phyloP scores from a whole-genome alignment of 1,284 basidiomycete genomes.

The Chalciporus piperatoides region DNA sequence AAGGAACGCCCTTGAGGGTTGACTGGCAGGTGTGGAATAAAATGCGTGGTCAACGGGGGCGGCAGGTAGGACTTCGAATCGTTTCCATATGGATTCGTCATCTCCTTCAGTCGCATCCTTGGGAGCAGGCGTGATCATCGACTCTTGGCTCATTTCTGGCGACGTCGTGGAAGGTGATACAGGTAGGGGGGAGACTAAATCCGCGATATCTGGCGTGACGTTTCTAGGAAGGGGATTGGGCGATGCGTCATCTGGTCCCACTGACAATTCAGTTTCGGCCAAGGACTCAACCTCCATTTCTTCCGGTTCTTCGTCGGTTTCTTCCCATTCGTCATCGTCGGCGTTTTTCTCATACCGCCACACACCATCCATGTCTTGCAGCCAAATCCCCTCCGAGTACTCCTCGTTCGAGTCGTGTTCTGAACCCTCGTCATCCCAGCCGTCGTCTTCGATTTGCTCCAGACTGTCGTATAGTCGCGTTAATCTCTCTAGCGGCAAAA shows the following conservation, averaged over 20 bases:
- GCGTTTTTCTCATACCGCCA: constrained; percentile 44
- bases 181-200: constrained; percentile 27
- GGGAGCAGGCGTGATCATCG: constrained; percentile 27
- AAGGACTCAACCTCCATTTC: constrained; percentile 31
- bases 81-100: constrained; percentile 55
- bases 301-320: constrained; percentile 30
- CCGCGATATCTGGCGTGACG: constrained; percentile 20
- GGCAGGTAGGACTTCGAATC: constrained; percentile 72
- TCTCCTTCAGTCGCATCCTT: constrained; percentile 25
- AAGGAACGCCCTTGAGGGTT: constrained; percentile 71
- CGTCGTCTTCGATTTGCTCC: constrained; percentile 71
- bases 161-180: constrained; percentile 30
- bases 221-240: constrained; percentile 15
- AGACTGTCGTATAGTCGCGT: constrained; percentile 71
- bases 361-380: constrained; percentile 48
- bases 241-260: constrained; percentile 19
- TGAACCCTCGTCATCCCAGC: constrained; percentile 54
- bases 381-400: constrained; percentile 49
- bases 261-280: constrained; percentile 25
- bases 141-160: constrained; percentile 33
- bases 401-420: constrained; percentile 39
- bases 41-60: constrained; percentile 83
- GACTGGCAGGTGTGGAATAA: constrained; percentile 53
- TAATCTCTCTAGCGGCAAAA: constrained; percentile 60
- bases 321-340: constrained; percentile 39